Conservation (phyloP, 139 green algal genomes). For the Tetraselmis striata region DNA sequence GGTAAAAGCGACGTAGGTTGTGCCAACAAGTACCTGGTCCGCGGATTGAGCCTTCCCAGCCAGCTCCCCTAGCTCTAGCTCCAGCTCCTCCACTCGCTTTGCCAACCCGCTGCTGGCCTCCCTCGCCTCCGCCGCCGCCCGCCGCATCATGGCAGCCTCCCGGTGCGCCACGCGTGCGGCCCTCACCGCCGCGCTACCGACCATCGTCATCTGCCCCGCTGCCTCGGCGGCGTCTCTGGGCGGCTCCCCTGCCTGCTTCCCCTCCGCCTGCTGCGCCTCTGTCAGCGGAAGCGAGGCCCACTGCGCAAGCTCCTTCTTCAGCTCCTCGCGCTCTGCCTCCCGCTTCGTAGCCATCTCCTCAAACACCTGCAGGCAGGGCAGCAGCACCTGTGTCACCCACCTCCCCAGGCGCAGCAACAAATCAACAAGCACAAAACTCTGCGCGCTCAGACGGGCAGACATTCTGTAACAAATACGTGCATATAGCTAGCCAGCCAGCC, state of each 20-base stretch:
- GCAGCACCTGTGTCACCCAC: too few relatives aligned
- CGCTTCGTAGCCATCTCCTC: slow-evolving; percentile 8
- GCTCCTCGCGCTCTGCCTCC: neutral
- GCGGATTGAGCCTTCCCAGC: neutral
- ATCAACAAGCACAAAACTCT: too few relatives aligned
- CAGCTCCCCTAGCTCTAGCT: neutral
- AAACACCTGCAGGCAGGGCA: slow-evolving; percentile 14
- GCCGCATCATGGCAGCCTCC: neutral
- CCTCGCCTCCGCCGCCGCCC: neutral
- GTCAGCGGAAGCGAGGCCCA: slow-evolving; percentile 1
- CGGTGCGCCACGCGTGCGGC: neutral
- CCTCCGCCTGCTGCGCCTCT: neutral
- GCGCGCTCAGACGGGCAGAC: too few relatives aligned
- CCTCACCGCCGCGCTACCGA: slow-evolving; percentile 1
- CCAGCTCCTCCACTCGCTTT: neutral
- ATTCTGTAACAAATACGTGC: too few relatives aligned
- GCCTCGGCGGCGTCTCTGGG: neutral
- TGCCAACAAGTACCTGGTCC: too few relatives aligned
- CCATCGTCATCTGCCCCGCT: neutral
- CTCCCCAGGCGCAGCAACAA: too few relatives aligned
- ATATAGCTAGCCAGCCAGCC: too few relatives aligned
- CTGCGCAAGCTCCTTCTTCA: neutral
- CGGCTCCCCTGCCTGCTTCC: neutral
- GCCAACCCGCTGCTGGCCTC: neutral
- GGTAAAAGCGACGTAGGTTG: too few relatives aligned